phyloP scores from a whole-genome alignment of 2,329 filamentous ascomycete species.

The Geoglossum cookeanum region DNA sequence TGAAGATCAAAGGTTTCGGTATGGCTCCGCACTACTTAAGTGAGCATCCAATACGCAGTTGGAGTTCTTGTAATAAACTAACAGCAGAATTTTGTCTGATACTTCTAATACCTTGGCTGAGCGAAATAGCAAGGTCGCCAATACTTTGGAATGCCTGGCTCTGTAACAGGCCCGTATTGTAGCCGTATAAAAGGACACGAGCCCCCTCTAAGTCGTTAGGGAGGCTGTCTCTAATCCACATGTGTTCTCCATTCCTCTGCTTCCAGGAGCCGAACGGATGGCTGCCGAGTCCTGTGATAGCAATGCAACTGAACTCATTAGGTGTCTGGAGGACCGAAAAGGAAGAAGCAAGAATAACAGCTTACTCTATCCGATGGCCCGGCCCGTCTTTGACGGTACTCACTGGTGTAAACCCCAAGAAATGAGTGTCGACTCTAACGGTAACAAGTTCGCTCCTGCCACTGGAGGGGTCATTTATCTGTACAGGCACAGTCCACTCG shows the following conservation, averaged over 20 bases:
- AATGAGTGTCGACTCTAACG: not conserved
- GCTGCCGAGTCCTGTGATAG: constrained; percentile 13
- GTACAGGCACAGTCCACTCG: not conserved
- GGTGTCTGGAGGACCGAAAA: not conserved
- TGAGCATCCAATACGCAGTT: not conserved
- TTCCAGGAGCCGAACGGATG: constrained; percentile 17
- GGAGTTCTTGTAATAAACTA: not conserved
- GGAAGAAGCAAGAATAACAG: not conserved
- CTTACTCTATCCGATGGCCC: not conserved
- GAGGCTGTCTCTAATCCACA: constrained; percentile 18
- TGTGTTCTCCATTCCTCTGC: constrained; percentile 10
- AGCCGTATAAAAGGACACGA: constrained; percentile 17
- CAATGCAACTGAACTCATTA: constrained; percentile 14
- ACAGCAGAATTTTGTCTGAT: constrained; percentile 5
- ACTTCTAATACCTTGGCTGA: not conserved
- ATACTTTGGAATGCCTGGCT: constrained; percentile 12
- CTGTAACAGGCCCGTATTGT: constrained; percentile 13
- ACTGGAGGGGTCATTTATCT: not conserved
- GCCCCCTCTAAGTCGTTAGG: constrained; percentile 10
- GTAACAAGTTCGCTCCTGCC: not conserved
- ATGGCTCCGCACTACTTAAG: not conserved
- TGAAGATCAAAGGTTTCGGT: constrained; percentile 11
- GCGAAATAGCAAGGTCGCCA: constrained; percentile 9
- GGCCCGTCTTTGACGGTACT: not conserved
- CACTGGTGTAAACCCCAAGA: not conserved